These are phyloP conservation scores for Ogataea nitratoaversa DNA, from an alignment of 805 yeast genomes.

Conservation along the genomic window DNA sequence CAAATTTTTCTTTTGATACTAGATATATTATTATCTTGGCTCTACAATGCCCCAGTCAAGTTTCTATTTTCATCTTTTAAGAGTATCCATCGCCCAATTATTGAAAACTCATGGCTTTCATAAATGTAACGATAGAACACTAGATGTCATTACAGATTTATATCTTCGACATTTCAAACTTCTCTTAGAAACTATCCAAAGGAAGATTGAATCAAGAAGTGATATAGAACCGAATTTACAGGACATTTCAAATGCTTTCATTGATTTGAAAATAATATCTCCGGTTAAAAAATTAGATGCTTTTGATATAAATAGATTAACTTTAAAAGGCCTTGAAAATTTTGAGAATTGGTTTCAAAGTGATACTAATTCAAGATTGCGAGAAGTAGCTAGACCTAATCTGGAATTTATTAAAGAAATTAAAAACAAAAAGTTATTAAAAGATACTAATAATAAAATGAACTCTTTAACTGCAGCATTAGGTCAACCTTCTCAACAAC, in stretches of 20 bases:
- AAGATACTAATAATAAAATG: slow-evolving; percentile 30
- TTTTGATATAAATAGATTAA: slow-evolving; percentile 43
- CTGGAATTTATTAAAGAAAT: slow-evolving; percentile 22
- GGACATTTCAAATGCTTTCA: slow-evolving; percentile 71
- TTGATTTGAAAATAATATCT: slow-evolving; percentile 55
- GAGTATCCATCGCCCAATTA: slow-evolving; percentile 42
- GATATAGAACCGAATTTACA: slow-evolving; percentile 40
- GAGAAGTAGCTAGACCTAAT: slow-evolving; percentile 34
- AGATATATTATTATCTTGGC: too few species aligned
- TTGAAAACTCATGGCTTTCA: slow-evolving; percentile 84
- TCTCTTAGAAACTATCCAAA: slow-evolving; percentile 46
- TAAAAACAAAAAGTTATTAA: slow-evolving; percentile 16
- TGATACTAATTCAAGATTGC: slow-evolving; percentile 39
- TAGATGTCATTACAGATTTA: slow-evolving; percentile 76
- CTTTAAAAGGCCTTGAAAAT: slow-evolving; percentile 43
- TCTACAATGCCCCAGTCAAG: slow-evolving; percentile 22
- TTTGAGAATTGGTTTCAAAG: slow-evolving; percentile 57
- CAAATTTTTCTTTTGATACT: neutral
- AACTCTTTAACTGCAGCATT: slow-evolving; percentile 31
- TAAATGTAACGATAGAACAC: slow-evolving; percentile 61
- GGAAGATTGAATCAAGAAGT: slow-evolving; percentile 44
- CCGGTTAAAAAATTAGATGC: slow-evolving; percentile 55
- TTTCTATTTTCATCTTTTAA: slow-evolving; percentile 29
- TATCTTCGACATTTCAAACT: slow-evolving; percentile 59
- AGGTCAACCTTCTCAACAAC: slow-evolving; percentile 25